phyloP scores from a whole-genome alignment of 164 flowering plant genomes.

The Vitis rupestris region DNA sequence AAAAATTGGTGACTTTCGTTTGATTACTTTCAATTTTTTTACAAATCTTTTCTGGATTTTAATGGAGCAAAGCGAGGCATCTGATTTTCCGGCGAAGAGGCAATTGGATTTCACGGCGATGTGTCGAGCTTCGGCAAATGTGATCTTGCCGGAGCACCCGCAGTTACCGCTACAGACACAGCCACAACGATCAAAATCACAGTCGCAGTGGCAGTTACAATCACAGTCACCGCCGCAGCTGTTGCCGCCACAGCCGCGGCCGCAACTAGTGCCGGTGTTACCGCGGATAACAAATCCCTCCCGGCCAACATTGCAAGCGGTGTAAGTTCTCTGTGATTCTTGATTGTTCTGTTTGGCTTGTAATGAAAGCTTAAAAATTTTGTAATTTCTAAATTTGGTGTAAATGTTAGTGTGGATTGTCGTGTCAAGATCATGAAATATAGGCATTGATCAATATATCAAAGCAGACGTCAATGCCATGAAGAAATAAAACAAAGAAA shows the following conservation, averaged over 20 bases:
- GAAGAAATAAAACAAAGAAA: too few relatives aligned
- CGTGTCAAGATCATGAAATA: too few relatives aligned
- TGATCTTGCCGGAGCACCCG: constrained; percentile 25
- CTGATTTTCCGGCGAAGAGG: constrained; percentile 31
- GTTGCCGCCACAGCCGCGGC: constrained; percentile 8
- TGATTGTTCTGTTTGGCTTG: neutral
- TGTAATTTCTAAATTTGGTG: neutral
- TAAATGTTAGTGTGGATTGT: too few relatives aligned
- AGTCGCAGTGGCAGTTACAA: constrained; percentile 11
- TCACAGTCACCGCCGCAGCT: constrained; percentile 16
- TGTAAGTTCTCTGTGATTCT: constrained; percentile 15
- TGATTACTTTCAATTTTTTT: neutral
- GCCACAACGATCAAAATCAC: constrained; percentile 6
- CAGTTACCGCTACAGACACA: constrained; percentile 20
- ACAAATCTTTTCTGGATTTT: neutral
- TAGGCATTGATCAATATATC: too few relatives aligned
- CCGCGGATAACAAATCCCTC: constrained; percentile 33
- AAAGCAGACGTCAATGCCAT: too few relatives aligned
- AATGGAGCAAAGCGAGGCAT: constrained; percentile 35
- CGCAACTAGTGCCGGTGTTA: constrained; percentile 16
- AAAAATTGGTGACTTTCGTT: neutral
- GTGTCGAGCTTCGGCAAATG: constrained; percentile 16
- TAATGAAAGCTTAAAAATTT: neutral
- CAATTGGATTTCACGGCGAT: constrained; percentile 41
- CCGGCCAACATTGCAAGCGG: neutral